Conservation (phyloP, 192 early-diverging fungal genomes). For the Allomyces macrogynus region DNA sequence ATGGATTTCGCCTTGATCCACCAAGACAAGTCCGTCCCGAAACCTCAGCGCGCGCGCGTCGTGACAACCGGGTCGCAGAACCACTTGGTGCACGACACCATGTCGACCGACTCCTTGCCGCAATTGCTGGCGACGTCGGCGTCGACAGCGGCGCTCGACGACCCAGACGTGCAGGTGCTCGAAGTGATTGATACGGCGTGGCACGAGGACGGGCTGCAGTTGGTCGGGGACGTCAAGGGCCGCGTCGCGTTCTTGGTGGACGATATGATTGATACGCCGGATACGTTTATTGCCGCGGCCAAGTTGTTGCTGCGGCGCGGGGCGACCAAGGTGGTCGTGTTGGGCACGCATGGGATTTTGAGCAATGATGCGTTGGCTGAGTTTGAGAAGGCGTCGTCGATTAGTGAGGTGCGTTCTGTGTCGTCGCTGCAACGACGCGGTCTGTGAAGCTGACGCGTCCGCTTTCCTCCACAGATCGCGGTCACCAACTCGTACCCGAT, state of each 20-base stretch:
- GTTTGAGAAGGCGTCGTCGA: conserved; percentile 30
- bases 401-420: no score
- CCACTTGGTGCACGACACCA: no score
- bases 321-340: conserved; percentile 62
- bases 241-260: conserved; percentile 43
- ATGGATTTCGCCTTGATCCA: conserved; percentile 94
- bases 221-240: conserved; percentile 29
- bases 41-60: no score
- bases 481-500: conserved; percentile 85
- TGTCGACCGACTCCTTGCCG: no score
- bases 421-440: no score
- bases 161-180: neutral
- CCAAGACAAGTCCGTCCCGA: conserved; percentile 8
- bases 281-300: conserved; percentile 82
- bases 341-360: conserved; percentile 88
- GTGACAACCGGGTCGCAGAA: no score
- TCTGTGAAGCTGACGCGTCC: conserved; percentile 14
- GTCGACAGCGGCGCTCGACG: no score
- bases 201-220: conserved; percentile 11
- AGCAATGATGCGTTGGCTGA: conserved; percentile 67
- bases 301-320: conserved; percentile 67
- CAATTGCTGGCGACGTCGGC: no score
- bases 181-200: conserved; percentile 15
- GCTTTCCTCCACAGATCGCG: conserved; percentile 52
- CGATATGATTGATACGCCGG: conserved; percentile 81